Evolutionary conservation across 129 eudicot species (phyloP).

Genomic region (Tanacetum coccineum): DNA sequence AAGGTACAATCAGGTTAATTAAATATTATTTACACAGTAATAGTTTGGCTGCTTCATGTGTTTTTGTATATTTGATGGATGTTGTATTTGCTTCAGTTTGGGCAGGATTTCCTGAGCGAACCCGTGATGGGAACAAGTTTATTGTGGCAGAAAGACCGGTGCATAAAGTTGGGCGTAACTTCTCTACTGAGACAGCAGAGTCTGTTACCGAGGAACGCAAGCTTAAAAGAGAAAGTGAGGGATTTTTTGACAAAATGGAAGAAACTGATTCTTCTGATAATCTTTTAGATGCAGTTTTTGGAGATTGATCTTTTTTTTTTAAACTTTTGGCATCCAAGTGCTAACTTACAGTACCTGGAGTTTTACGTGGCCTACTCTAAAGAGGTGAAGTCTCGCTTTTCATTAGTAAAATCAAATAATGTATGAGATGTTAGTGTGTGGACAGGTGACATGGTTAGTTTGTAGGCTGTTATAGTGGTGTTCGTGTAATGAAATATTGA

Average conservation of each 20-base stretch:
- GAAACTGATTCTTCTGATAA: slow-evolving; percentile 58
- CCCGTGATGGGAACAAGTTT: slow-evolving; percentile 90
- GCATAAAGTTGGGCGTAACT: slow-evolving; percentile 46
- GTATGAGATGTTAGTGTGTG: neutral
- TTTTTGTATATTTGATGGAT: neutral
- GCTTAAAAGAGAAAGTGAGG: slow-evolving; percentile 57
- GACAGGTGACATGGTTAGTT: neutral
- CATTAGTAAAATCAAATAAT: neutral
- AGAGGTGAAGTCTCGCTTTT: neutral
- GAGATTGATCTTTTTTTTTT: slow-evolving; percentile 27
- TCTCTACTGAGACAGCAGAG: slow-evolving; percentile 68
- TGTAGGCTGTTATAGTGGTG: neutral
- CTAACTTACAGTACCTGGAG: neutral
- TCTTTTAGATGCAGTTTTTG: slow-evolving; percentile 70
- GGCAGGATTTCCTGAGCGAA: slow-evolving; percentile 93
- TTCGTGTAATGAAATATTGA: neutral
- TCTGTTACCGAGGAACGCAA: slow-evolving; percentile 67
- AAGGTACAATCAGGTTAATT: too few species aligned
- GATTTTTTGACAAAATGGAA: slow-evolving; percentile 54
- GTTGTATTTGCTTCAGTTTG: slow-evolving; percentile 51
- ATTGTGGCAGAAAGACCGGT: slow-evolving; percentile 78
- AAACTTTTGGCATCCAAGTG: slow-evolving; percentile 7
- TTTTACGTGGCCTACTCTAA: neutral
- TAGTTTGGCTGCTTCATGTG: neutral
- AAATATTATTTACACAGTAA: neutral